A percentile compares a stretch with the other conserved stretches of the same genome.
Evolutionary conservation across 225 moss, liverwort and hornwort species (phyloP).

Genomic region (Ulota crispa): DNA sequence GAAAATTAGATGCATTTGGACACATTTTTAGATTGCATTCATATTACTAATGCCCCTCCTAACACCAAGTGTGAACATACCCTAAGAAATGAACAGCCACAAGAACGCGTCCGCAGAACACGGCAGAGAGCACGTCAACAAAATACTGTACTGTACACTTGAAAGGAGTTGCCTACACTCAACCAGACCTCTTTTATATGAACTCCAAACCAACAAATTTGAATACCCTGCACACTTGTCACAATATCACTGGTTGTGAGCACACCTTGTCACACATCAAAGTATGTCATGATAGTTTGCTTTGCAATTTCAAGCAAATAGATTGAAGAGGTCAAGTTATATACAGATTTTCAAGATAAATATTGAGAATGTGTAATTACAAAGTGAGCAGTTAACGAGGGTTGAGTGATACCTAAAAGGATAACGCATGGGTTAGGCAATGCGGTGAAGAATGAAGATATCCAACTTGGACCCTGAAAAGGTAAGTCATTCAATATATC

Average conservation of each 20-base stretch:
- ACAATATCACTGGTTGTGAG: neutral
- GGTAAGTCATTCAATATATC: neutral
- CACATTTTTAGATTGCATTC: too few relatives aligned
- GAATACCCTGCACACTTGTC: neutral
- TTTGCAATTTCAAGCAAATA: neutral
- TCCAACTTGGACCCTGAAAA: neutral
- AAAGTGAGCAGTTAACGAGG: neutral
- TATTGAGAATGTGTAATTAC: neutral
- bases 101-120: slow-evolving; percentile 3
- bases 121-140: neutral
- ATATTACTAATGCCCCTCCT: too few relatives aligned
- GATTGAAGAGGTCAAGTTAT: neutral
- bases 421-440: neutral
- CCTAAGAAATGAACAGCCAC: too few relatives aligned
- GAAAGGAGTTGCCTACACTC: neutral
- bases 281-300: neutral
- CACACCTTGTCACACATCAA: neutral
- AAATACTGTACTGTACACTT: neutral
- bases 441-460: neutral
- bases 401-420: neutral
- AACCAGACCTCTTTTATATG: neutral
- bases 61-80: too few relatives aligned
- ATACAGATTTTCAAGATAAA: neutral
- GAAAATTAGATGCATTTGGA: too few relatives aligned
- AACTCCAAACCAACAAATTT: neutral